These are phyloP conservation scores for Dictyostelium purpureum DNA, from an alignment of 78 protist species.

Conservation along the genomic window DNA sequence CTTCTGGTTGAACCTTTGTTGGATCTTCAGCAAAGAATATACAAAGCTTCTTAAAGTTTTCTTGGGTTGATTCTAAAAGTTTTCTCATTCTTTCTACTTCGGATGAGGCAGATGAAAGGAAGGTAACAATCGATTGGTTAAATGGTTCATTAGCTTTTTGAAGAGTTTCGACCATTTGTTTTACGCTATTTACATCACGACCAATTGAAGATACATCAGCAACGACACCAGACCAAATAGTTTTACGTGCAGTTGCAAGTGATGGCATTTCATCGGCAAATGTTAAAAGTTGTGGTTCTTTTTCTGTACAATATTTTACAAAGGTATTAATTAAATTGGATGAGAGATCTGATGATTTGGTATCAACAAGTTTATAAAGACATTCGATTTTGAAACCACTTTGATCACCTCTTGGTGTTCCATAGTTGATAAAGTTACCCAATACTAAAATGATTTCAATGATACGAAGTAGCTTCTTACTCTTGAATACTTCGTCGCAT, in stretches of 20 bases:
- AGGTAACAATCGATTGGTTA: constrained; percentile 33
- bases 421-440: constrained; percentile 77
- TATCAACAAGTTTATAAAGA: constrained; percentile 43
- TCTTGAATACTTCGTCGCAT: constrained; percentile 51
- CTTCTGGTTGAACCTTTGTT: constrained; percentile 50
- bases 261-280: constrained; percentile 70
- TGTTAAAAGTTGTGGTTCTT: constrained; percentile 18
- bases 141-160: constrained; percentile 67
- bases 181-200: constrained; percentile 7
- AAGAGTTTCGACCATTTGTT: constrained; percentile 26
- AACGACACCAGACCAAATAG: constrained; percentile 63
- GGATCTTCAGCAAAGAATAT: constrained; percentile 45
- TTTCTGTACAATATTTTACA: constrained; percentile 20
- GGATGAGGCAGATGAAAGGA: background rate
- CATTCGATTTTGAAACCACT: constrained; percentile 67
- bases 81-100: constrained; percentile 63
- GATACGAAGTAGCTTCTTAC: constrained; percentile 2
- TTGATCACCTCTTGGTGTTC: constrained; percentile 77
- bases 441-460: constrained; percentile 65
- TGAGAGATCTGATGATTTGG: constrained; percentile 65
- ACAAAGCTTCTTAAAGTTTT: constrained; percentile 64
- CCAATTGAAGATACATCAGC: constrained; percentile 23
- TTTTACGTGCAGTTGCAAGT: constrained; percentile 15
- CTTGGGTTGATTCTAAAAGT: constrained; percentile 36
- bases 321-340: constrained; percentile 54